Evolutionary conservation across 1,284 basidiomycete genomes (phyloP).

Genomic region (Malassezia arunalokei): DNA sequence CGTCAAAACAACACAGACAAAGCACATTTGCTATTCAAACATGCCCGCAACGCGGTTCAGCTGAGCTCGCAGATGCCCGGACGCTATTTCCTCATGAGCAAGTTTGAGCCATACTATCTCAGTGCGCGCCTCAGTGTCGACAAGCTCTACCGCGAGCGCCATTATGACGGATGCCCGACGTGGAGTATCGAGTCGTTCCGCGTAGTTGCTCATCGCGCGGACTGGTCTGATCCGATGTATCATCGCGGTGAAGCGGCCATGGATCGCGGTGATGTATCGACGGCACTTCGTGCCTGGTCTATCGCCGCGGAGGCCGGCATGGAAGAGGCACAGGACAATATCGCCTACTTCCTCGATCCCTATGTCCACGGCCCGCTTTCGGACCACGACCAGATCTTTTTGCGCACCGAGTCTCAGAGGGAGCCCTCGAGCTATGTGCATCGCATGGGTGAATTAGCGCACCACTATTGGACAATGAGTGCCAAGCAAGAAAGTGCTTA

Average conservation of each 20-base stretch:
- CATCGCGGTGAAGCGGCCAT: constrained; percentile 38
- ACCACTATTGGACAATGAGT: constrained; percentile 86
- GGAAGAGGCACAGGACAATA: constrained; percentile 87
- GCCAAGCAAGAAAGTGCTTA: constrained; percentile 88
- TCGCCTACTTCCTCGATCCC: constrained; percentile 73
- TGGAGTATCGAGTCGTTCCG: constrained; percentile 50
- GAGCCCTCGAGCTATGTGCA: too few species aligned
- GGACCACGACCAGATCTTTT: too few species aligned
- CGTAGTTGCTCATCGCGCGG: constrained; percentile 42
- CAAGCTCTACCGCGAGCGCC: neutral
- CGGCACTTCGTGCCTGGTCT: constrained; percentile 54
- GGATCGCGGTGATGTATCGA: constrained; percentile 23
- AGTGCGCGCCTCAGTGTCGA: neutral
- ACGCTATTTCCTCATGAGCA: neutral
- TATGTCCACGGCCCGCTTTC: neutral
- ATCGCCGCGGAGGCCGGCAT: constrained; percentile 74
- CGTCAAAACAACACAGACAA: neutral
- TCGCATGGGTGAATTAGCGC: constrained; percentile 56
- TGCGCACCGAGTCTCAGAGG: too few species aligned
- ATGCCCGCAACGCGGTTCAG: neutral
- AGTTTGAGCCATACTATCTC: neutral
- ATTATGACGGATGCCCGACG: neutral
- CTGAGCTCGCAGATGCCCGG: too few species aligned
- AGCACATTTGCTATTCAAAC: neutral
- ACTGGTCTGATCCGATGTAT: constrained; percentile 38